Percentiles rank a stretch among this genome's conserved stretches.
Evolutionary conservation across 108 stramenopile genomes (phyloP).

Genomic region (Nitzschia palea): DNA sequence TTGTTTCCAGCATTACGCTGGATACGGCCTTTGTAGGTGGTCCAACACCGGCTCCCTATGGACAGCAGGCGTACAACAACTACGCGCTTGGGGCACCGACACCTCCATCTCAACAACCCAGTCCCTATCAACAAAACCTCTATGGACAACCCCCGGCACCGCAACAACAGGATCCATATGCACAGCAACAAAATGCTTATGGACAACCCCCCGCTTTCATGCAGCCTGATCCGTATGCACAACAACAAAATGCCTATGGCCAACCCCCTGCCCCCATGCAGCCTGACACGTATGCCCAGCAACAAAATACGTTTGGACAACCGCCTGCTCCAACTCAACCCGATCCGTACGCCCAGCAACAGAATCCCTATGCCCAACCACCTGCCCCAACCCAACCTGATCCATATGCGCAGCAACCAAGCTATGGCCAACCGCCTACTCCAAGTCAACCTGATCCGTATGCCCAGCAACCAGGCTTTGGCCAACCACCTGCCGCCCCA

Average conservation of each 20-base stretch:
- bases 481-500: not conserved
- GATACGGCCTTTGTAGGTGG: slow-evolving; percentile 12
- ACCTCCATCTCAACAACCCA: not conserved
- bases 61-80: slow-evolving; percentile 33
- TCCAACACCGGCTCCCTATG: slow-evolving; percentile 4
- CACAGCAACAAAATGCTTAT: slow-evolving; percentile 9
- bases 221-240: not conserved
- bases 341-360: not conserved
- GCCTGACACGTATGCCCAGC: not conserved
- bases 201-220: slow-evolving; percentile 19
- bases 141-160: slow-evolving; percentile 28
- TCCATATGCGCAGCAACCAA: too few relatives aligned
- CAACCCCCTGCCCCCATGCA: slow-evolving; percentile 17
- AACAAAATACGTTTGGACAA: slow-evolving; percentile 17
- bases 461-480: slow-evolving; percentile 1
- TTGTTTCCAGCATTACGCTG: slow-evolving; percentile 30
- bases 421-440: slow-evolving; percentile 25
- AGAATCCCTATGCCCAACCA: slow-evolving; percentile 18
- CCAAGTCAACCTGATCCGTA: slow-evolving; percentile 5
- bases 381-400: slow-evolving; percentile 3
- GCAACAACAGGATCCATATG: not conserved
- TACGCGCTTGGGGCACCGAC: slow-evolving; percentile 22
- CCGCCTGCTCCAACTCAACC: slow-evolving; percentile 11
- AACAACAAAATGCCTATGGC: slow-evolving; percentile 12
- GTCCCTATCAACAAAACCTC: slow-evolving; percentile 4